These are phyloP conservation scores for Kwoniella bestiolae DNA, from an alignment of 768 basidiomycete species.

Conservation along the genomic window DNA sequence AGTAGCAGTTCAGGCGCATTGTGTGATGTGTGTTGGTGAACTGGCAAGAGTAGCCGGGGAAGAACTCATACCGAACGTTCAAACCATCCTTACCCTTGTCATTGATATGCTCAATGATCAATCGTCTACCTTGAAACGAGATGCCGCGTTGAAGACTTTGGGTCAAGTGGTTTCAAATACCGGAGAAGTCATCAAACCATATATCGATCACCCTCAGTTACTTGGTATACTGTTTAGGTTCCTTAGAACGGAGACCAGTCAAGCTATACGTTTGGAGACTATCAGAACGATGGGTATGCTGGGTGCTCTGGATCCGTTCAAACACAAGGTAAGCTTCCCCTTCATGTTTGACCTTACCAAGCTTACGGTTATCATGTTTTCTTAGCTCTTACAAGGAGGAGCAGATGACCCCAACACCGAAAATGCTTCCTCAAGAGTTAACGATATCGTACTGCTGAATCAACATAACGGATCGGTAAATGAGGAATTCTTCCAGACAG, in stretches of 20 bases:
- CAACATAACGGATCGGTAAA: slow-evolving; percentile 63
- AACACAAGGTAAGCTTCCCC: slow-evolving; percentile 71
- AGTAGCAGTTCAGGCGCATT: slow-evolving; percentile 85
- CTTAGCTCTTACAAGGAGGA: slow-evolving; percentile 57
- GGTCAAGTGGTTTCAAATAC: slow-evolving; percentile 96
- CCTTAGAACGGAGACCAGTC: slow-evolving; percentile 72
- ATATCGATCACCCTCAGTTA: slow-evolving; percentile 88
- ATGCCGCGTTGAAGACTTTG: slow-evolving; percentile 89
- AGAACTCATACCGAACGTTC: slow-evolving; percentile 79
- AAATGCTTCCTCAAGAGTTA: slow-evolving; percentile 61
- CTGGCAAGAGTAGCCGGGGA: slow-evolving; percentile 91
- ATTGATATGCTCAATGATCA: slow-evolving; percentile 88
- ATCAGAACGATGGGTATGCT: slow-evolving; percentile 94
- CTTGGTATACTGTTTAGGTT: slow-evolving; percentile 83
- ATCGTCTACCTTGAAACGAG: slow-evolving; percentile 75
- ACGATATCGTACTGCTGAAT: slow-evolving; percentile 59
- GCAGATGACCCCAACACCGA: slow-evolving; percentile 70
- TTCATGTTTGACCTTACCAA: slow-evolving; percentile 55
- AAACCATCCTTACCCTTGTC: slow-evolving; percentile 86
- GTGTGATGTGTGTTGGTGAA: slow-evolving; percentile 92
- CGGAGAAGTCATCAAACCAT: slow-evolving; percentile 87
- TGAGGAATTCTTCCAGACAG: slow-evolving; percentile 97
- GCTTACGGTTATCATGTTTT: not conserved
- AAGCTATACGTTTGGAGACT: slow-evolving; percentile 76
- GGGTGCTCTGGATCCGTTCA: slow-evolving; percentile 93